phyloP scores from a whole-genome alignment of 129 eudicot species.

The Lactuca saligna region DNA sequence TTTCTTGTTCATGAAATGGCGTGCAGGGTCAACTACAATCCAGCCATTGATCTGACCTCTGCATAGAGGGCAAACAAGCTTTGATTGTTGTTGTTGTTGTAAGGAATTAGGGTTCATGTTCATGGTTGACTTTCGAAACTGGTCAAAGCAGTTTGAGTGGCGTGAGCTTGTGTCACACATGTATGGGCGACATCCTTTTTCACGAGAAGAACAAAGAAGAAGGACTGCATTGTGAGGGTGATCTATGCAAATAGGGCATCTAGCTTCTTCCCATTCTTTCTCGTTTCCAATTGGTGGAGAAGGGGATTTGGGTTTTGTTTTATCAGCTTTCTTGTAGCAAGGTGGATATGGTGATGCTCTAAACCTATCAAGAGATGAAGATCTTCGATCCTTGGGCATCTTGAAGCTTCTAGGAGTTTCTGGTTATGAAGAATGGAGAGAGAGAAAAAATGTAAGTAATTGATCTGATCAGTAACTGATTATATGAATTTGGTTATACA shows the following conservation, averaged over 20 bases:
- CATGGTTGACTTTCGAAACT: conserved; percentile 42
- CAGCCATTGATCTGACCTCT: conserved; percentile 54
- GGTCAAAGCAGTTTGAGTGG: conserved; percentile 70
- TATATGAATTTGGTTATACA: too few species aligned
- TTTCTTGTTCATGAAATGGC: conserved; percentile 55
- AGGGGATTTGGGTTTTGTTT: conserved; percentile 8
- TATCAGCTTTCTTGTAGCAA: conserved; percentile 35
- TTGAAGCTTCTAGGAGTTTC: conserved; percentile 2
- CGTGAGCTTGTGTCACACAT: conserved; percentile 71
- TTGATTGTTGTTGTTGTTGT: neutral
- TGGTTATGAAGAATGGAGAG: conserved; percentile 13
- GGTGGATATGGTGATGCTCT: conserved; percentile 51
- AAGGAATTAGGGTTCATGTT: neutral
- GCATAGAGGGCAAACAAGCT: conserved; percentile 59
- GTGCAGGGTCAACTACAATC: conserved; percentile 42
- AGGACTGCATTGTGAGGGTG: conserved; percentile 75
- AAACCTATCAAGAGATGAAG: conserved; percentile 38
- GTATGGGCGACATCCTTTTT: conserved; percentile 75
- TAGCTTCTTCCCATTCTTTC: conserved; percentile 57
- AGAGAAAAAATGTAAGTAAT: conserved; percentile 5
- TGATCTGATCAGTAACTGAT: neutral
- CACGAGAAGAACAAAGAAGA: conserved; percentile 52
- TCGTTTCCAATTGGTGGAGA: conserved; percentile 28
- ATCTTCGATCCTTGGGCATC: conserved; percentile 63
- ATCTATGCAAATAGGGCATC: conserved; percentile 69